These are phyloP conservation scores for Pisolithus orientalis DNA, from an alignment of 768 basidiomycete species.

Conservation along the genomic window DNA sequence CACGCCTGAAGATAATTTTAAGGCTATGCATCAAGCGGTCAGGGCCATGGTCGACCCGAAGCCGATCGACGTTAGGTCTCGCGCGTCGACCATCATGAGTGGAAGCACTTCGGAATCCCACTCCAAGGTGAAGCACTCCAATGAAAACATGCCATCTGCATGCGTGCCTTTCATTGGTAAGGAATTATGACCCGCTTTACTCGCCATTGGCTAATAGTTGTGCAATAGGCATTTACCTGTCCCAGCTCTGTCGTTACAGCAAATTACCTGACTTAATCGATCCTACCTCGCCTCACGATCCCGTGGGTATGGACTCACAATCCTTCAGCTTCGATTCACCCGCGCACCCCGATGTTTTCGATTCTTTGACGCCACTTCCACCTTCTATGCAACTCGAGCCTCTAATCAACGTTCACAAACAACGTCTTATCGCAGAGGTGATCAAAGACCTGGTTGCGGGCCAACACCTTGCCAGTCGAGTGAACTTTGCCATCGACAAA, in stretches of 20 bases:
- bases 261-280: constrained; percentile 77
- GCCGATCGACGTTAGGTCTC: constrained; percentile 47
- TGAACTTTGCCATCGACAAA: constrained; percentile 67
- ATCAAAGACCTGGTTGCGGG: constrained; percentile 78
- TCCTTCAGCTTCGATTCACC: constrained; percentile 63
- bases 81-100: constrained; percentile 48
- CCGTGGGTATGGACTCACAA: constrained; percentile 56
- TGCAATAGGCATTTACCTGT: constrained; percentile 63
- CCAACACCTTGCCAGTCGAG: constrained; percentile 72
- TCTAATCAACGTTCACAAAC: constrained; percentile 85
- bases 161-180: constrained; percentile 83
- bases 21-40: constrained; percentile 61
- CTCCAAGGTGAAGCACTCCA: constrained; percentile 29
- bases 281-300: constrained; percentile 69
- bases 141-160: constrained; percentile 42
- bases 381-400: constrained; percentile 77
- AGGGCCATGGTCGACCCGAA: constrained; percentile 62
- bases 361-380: constrained; percentile 64
- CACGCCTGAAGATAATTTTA: constrained; percentile 62
- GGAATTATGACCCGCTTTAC: constrained; percentile 10
- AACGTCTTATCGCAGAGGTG: constrained; percentile 71
- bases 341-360: constrained; percentile 75
- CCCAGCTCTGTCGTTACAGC: constrained; percentile 59
- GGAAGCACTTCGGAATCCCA: constrained; percentile 37
- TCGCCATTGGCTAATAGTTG: background rate